Base-by-base conservation (phyloP, 148 eudicot species). In the Simmondsia chinensis region DNA sequence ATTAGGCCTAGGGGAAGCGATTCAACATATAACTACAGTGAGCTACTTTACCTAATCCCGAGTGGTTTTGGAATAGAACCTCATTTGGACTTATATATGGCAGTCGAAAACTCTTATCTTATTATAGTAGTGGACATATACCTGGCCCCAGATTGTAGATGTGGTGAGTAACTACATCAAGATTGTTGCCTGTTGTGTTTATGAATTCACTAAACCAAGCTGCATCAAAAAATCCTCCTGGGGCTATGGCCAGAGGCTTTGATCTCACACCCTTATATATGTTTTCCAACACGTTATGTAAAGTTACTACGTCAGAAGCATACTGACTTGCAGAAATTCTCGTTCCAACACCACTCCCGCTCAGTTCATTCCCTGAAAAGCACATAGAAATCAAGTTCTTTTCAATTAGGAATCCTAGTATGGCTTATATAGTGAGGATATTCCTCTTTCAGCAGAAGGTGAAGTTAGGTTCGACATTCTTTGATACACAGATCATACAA, bases 91-190 rank as follows among this genome's bases (percentile, higher is more conserved):
- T n/a, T n/a, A n/a, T n/a, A n/a, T n/a, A n/a, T n/a, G n/a, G n/a
- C n/a, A n/a, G n/a, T n/a, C n/a, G n/a, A n/a, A n/a, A n/a, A n/a
- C n/a, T n/a, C n/a, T n/a, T n/a, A n/a, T n/a, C n/a, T n/a, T n/a
- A n/a, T n/a, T n/a, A n/a, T n/a, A n/a, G n/a, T n/a, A n/a, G n/a
- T 11, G 18, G 2, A 15, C 1, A 9, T 27, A 3, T 73, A 88
- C 96, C 96, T 66, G 94, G 70, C 46, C 97, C 97, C 15, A 88
- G 91, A 63, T 75, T 83, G 64, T 88, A 88, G 13, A 83, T 88
- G 57, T 88, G 97, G 68, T 83, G 97, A 25, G 91, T 80, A 50
- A 73, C 56, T n/a, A 61, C 85, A 56, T 83, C 66, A 2, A 77
- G 11, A 2, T 61, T 21, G 28, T 66, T 55, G 2, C 40, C 43